Base-by-base conservation (phyloP, 164 flowering plant genomes). In the Protea cynaroides region DNA sequence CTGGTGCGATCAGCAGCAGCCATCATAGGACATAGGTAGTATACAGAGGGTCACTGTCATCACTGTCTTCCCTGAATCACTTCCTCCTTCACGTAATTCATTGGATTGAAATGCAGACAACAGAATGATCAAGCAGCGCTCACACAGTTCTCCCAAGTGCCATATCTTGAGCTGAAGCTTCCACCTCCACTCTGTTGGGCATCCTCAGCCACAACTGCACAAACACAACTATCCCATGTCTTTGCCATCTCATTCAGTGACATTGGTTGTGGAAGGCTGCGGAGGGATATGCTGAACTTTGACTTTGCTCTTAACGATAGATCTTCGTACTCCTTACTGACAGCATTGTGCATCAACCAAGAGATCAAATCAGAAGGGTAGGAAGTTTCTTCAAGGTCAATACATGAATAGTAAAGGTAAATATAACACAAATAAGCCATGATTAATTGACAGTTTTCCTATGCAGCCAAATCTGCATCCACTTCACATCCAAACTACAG, bases 151-250 rank as follows among this genome's bases (percentile, higher is more conserved):
- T 91, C 92, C 97, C 96, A 91, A 50, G 81, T 72, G 0, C 97
- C 97, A 64, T 83, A 89, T 50, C 80, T 82, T 3, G 94, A 87
- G 84, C 93, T 84, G 80, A 88, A 91, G 76, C 77, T 89, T 38
- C 97, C 97, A 12, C 97, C 96, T 17, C 92, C 90, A 23, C 81
- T 82, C 69, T 78, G 77, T 65, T 80, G 87, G 0, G 89, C 94
- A 71, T 82, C 80, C 63, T 92, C 94, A 2, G 76, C 66, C 25
- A 92, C 67, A 29, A 82, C 85, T 1, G 87, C 77, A 1, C 94
- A 88, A 21, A 86, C 86, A 80, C 95, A 87, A 11, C 64, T 70
- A 69, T 87, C 96, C 96, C 98, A 92, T 8, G 92, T 85, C 79
- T 71, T 86, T 49, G 85, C 92, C 70, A 92, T 89, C 58, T 81